Evolutionary conservation across 2,329 filamentous ascomycete species (phyloP).

Genomic region (Colletotrichum gigasporum): DNA sequence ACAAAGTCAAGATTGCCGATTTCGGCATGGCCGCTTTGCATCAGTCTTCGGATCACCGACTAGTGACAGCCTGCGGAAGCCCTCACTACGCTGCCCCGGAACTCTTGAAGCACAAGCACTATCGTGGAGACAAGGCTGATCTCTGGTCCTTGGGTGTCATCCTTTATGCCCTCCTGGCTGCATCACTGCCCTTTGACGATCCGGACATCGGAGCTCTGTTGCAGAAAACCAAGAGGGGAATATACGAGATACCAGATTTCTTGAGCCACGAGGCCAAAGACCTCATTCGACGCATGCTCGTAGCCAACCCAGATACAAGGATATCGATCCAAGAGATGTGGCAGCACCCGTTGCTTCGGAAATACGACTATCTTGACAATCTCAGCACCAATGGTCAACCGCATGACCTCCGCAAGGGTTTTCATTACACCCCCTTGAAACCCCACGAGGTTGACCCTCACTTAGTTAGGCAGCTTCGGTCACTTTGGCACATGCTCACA

Average conservation of each 20-base stretch:
- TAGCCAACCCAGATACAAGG: conserved; percentile 79
- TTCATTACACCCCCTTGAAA: conserved; percentile 65
- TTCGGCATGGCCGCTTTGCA: conserved; percentile 96
- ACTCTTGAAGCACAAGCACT: conserved; percentile 79
- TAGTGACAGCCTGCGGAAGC: conserved; percentile 93
- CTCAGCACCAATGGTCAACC: conserved; percentile 65
- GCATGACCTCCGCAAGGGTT: conserved; percentile 68
- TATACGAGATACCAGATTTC: conserved; percentile 68
- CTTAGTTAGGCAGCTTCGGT: conserved; percentile 84
- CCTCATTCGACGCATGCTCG: conserved; percentile 81
- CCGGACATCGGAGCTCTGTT: conserved; percentile 71
- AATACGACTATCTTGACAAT: conserved; percentile 81
- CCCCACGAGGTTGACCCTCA: conserved; percentile 80
- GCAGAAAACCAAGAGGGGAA: conserved; percentile 65
- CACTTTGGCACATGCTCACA: conserved; percentile 88
- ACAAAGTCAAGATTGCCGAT: conserved; percentile 91
- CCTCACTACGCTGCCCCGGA: conserved; percentile 97
- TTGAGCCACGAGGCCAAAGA: conserved; percentile 78
- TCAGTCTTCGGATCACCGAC: conserved; percentile 79
- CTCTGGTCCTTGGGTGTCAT: conserved; percentile 96
- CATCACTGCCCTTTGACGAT: conserved; percentile 84
- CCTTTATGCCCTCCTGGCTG: conserved; percentile 86
- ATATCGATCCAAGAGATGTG: conserved; percentile 86
- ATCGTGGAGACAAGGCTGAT: conserved; percentile 87
- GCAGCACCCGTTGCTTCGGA: conserved; percentile 85